phyloP scores from a whole-genome alignment of 78 protist species.

The Diacronema lutheri region DNA sequence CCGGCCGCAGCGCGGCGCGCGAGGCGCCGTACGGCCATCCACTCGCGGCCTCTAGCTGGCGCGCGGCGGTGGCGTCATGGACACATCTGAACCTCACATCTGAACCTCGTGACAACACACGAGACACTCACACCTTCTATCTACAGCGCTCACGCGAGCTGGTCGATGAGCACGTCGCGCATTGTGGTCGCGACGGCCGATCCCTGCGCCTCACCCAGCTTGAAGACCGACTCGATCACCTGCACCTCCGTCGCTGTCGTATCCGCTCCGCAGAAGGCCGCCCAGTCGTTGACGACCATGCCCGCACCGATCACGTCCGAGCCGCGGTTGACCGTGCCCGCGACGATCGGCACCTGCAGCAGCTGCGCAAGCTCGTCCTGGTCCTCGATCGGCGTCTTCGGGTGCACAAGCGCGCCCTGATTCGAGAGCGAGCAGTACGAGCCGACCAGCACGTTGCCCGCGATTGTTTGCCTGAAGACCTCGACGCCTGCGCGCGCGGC shows the following conservation, averaged over 20 bases:
- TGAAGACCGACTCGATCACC: constrained; percentile 40
- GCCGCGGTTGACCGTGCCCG: constrained; percentile 97
- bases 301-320: constrained; percentile 90
- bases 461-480: constrained; percentile 95
- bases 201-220: constrained; percentile 53
- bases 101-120: too few relatives aligned
- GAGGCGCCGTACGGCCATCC: too few relatives aligned
- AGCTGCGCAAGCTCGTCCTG: constrained; percentile 93
- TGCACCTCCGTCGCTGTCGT: constrained; percentile 95
- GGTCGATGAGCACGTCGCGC: constrained; percentile 50
- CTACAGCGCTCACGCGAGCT: constrained; percentile 10
- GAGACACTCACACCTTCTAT: too few relatives aligned
- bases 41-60: too few relatives aligned
- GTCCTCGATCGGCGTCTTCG: constrained; percentile 85
- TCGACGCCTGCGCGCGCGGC: constrained; percentile 48
- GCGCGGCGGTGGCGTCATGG: too few relatives aligned
- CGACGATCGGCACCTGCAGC: constrained; percentile 86
- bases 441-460: constrained; percentile 93
- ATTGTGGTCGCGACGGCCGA: constrained; percentile 31
- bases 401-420: constrained; percentile 93
- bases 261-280: constrained; percentile 94
- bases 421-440: constrained; percentile 85
- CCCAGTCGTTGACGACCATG: constrained; percentile 68
- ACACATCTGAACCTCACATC: too few relatives aligned
- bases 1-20: too few relatives aligned